Percentiles rank a stretch among this genome's conserved stretches.
These are phyloP conservation scores for Phytophthora fragariaefolia DNA, from an alignment of 352 stramenopile species.

Conservation along the genomic window DNA sequence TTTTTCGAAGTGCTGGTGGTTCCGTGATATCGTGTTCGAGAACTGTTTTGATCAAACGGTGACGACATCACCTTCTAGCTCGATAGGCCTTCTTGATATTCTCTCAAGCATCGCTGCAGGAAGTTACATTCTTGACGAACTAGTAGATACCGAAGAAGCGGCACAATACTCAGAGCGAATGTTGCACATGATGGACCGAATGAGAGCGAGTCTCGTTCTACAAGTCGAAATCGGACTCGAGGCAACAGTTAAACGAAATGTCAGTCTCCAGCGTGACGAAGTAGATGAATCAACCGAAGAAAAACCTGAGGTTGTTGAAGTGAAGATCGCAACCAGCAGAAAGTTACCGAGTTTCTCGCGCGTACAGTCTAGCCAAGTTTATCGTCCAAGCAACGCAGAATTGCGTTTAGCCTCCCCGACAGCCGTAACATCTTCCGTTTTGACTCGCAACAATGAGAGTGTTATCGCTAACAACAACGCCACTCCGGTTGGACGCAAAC, in stretches of 20 bases:
- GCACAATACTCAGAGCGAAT: slow-evolving; percentile 25
- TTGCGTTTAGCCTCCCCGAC: slow-evolving; percentile 28
- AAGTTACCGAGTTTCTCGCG: slow-evolving; percentile 31
- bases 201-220: slow-evolving; percentile 34
- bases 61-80: neutral
- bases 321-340: slow-evolving; percentile 20
- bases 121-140: slow-evolving; percentile 40
- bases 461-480: neutral
- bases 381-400: slow-evolving; percentile 28
- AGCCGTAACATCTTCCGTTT: slow-evolving; percentile 14
- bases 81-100: slow-evolving; percentile 40
- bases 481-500: neutral
- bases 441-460: slow-evolving; percentile 10
- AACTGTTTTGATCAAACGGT: slow-evolving; percentile 33
- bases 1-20: slow-evolving; percentile 68
- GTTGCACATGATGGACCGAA: slow-evolving; percentile 26
- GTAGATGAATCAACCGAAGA: neutral
- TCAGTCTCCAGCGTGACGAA: slow-evolving; percentile 25
- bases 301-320: slow-evolving; percentile 11
- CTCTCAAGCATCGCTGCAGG: slow-evolving; percentile 37
- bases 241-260: slow-evolving; percentile 22
- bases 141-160: slow-evolving; percentile 44
- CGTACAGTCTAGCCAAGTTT: slow-evolving; percentile 22
- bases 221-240: slow-evolving; percentile 43
- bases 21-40: slow-evolving; percentile 40